Evolutionary conservation across 345 rosid species (phyloP).

Genomic region (Arabidopsis arenosa): DNA sequence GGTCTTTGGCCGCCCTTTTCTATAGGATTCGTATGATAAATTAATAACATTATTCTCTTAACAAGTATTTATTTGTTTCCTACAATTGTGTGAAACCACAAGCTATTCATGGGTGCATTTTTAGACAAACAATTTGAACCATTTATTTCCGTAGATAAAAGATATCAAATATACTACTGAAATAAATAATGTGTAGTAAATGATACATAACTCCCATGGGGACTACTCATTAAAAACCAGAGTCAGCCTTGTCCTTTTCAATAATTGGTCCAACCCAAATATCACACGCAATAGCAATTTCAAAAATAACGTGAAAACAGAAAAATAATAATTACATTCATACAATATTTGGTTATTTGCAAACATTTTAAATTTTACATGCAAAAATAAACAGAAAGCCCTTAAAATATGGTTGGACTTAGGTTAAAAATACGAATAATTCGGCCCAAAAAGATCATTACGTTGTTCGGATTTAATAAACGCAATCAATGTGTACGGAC

Average conservation of each 20-base stretch:
- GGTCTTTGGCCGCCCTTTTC: slow-evolving; percentile 24
- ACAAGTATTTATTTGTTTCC: neutral
- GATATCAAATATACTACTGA: neutral
- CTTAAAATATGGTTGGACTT: neutral
- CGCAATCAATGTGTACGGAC: neutral
- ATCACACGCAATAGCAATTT: slow-evolving; percentile 2
- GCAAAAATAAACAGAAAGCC: neutral
- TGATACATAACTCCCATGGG: slow-evolving; percentile 33
- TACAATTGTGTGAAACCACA: slow-evolving; percentile 12
- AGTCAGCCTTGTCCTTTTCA: slow-evolving; percentile 38
- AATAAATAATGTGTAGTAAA: neutral
- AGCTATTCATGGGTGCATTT: slow-evolving; percentile 17
- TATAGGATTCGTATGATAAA: neutral
- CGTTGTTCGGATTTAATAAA: neutral
- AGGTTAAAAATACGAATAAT: neutral
- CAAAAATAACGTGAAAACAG: neutral
- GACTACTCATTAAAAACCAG: slow-evolving; percentile 37
- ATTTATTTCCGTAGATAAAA: slow-evolving; percentile 1
- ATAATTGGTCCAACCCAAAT: slow-evolving; percentile 33
- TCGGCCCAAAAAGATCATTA: neutral
- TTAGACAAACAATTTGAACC: slow-evolving; percentile 35
- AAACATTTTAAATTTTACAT: neutral
- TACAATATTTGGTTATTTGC: neutral
- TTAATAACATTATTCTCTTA: neutral
- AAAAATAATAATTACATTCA: neutral